Percentiles rank a stretch among this genome's conserved stretches.
Evolutionary conservation across 371 early-diverging fungal species (phyloP).

Genomic region (Mucor circinelloides): DNA sequence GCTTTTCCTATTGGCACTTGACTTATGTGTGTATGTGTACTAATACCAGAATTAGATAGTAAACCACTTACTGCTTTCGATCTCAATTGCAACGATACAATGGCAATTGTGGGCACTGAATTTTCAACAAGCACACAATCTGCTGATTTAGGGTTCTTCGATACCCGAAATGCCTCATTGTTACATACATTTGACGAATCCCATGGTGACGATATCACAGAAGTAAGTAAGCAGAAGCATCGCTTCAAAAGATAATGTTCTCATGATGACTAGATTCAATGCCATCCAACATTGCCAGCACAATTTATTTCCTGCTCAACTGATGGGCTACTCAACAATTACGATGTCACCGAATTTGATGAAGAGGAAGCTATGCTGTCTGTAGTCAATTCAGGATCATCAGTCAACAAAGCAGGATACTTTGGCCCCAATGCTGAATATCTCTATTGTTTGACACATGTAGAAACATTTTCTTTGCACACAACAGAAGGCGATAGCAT

Average conservation of each 20-base stretch:
- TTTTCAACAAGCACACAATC: slow-evolving; percentile 51
- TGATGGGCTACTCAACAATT: slow-evolving; percentile 79
- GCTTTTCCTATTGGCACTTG: not conserved
- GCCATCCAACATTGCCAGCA: slow-evolving; percentile 69
- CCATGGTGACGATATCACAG: slow-evolving; percentile 91
- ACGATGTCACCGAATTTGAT: slow-evolving; percentile 69
- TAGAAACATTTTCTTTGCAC: slow-evolving; percentile 84
- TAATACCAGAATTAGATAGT: slow-evolving; percentile 32
- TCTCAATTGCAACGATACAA: slow-evolving; percentile 61
- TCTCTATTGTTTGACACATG: slow-evolving; percentile 82
- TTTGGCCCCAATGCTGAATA: slow-evolving; percentile 90
- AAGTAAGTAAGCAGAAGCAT: slow-evolving; percentile 20
- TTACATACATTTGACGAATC: slow-evolving; percentile 74
- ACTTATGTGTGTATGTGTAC: not conserved
- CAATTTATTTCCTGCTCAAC: slow-evolving; percentile 72
- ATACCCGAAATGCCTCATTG: slow-evolving; percentile 48
- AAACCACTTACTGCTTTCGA: slow-evolving; percentile 71
- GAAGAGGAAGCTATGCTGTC: slow-evolving; percentile 89
- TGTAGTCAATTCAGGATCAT: slow-evolving; percentile 81
- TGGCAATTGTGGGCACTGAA: slow-evolving; percentile 79
- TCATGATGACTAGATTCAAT: slow-evolving; percentile 58
- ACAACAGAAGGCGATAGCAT: slow-evolving; percentile 61
- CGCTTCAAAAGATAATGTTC: no score
- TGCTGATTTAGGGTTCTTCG: slow-evolving; percentile 79
- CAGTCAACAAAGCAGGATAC: slow-evolving; percentile 82